Percentiles rank a stretch among this genome's conserved stretches.
These are phyloP conservation scores for Aureobasidium sp. DNA, from an alignment of 2,329 filamentous ascomycete species.

Conservation along the genomic window DNA sequence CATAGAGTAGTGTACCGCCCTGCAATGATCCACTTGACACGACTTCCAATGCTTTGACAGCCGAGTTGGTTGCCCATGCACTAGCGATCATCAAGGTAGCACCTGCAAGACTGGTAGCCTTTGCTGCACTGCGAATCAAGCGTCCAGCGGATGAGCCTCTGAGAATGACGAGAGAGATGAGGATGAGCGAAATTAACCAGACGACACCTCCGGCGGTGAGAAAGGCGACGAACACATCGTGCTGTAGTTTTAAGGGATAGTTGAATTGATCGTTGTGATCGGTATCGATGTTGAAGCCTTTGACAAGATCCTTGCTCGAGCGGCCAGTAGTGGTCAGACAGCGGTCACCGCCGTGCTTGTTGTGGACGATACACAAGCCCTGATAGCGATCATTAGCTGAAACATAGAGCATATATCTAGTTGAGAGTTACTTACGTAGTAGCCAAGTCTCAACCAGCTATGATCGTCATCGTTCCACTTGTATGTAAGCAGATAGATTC, in stretches of 20 bases:
- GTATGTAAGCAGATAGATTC: slow-evolving; percentile 16
- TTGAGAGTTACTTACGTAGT: slow-evolving; percentile 8
- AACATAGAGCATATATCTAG: neutral
- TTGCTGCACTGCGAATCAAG: slow-evolving; percentile 1
- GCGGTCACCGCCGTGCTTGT: neutral
- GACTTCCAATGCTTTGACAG: slow-evolving; percentile 14
- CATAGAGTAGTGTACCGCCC: slow-evolving; percentile 14
- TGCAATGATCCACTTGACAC: neutral
- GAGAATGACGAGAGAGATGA: slow-evolving; percentile 17
- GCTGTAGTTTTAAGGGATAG: slow-evolving; percentile 14
- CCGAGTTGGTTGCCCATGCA: slow-evolving; percentile 17
- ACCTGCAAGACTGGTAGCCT: slow-evolving; percentile 1
- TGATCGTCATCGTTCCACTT: neutral
- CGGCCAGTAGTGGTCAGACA: slow-evolving; percentile 12
- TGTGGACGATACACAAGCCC: slow-evolving; percentile 2
- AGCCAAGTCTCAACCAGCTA: slow-evolving; percentile 16
- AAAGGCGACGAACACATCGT: slow-evolving; percentile 18
- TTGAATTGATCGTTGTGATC: slow-evolving; percentile 6
- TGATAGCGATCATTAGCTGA: neutral
- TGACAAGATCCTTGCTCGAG: slow-evolving; percentile 9
- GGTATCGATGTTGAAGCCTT: slow-evolving; percentile 6
- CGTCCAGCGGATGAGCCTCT: slow-evolving; percentile 11
- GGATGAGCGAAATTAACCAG: slow-evolving; percentile 15
- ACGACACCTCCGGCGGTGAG: slow-evolving; percentile 18
- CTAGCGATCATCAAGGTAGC: slow-evolving; percentile 18